Conservation (phyloP, 352 stramenopile genomes). For the Phytophthora sp. region DNA sequence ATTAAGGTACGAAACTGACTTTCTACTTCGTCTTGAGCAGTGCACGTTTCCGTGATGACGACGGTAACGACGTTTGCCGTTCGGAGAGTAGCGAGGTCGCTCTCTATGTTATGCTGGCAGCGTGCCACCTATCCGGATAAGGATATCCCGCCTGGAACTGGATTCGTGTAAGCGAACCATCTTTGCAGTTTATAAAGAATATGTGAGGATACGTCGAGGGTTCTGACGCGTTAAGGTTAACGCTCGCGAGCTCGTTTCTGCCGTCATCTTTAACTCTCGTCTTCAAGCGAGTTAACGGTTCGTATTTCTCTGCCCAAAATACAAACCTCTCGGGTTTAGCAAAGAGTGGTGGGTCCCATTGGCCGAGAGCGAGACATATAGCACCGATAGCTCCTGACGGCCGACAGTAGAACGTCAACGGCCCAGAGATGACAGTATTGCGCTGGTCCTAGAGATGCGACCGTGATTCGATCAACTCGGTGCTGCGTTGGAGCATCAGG, state of each 20-base stretch:
- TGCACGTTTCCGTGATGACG: slow-evolving; percentile 48
- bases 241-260: neutral
- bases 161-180: slow-evolving; percentile 26
- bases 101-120: slow-evolving; percentile 23
- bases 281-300: slow-evolving; percentile 26
- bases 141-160: slow-evolving; percentile 4
- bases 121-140: slow-evolving; percentile 18
- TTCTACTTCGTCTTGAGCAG: slow-evolving; percentile 5
- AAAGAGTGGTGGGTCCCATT: slow-evolving; percentile 50
- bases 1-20: slow-evolving; percentile 35
- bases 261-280: neutral
- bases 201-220: slow-evolving; percentile 10
- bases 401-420: slow-evolving; percentile 46
- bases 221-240: neutral
- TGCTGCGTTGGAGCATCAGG: slow-evolving; percentile 40
- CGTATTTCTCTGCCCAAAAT: slow-evolving; percentile 28
- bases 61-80: slow-evolving; percentile 37
- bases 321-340: slow-evolving; percentile 11
- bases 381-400: slow-evolving; percentile 54
- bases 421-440: slow-evolving; percentile 44
- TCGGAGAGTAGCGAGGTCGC: slow-evolving; percentile 30
- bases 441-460: slow-evolving; percentile 60
- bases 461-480: slow-evolving; percentile 45
- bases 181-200: slow-evolving; percentile 29
- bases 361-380: slow-evolving; percentile 51